Conservation (phyloP, 1,284 basidiomycete species). For the Mixia osmundae region DNA sequence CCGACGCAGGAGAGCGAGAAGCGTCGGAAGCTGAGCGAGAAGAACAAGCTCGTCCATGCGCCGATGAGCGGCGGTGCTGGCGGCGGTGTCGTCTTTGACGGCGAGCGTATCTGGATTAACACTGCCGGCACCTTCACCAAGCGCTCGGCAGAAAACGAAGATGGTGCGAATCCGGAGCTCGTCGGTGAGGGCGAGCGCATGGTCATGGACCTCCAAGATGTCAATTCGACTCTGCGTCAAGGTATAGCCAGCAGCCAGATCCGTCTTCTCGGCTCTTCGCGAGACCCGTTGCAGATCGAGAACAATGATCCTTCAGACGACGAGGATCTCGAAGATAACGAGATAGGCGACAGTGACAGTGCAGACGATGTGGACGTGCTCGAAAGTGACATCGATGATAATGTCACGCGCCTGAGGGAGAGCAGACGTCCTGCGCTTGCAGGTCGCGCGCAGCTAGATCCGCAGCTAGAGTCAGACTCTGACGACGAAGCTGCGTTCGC, state of each 20-base stretch:
- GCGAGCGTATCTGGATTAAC: constrained; percentile 95
- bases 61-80: constrained; percentile 79
- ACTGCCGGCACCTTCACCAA: constrained; percentile 81
- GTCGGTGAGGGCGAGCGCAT: constrained; percentile 84
- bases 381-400: no score
- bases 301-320: constrained; percentile 4
- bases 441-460: no score
- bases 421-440: no score
- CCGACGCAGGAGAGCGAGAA: constrained; percentile 84
- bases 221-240: constrained; percentile 56
- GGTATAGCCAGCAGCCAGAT: constrained; percentile 58
- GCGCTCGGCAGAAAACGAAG: constrained; percentile 24
- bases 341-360: constrained; percentile 15
- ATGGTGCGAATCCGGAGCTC: constrained; percentile 32
- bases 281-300: constrained; percentile 1
- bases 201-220: constrained; percentile 91
- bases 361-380: constrained; percentile 15
- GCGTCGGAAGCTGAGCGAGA: constrained; percentile 74
- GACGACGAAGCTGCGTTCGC: no score
- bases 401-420: no score
- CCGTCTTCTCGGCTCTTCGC: constrained; percentile 41
- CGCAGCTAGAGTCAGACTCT: no score
- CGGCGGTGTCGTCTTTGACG: constrained; percentile 78
- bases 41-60: constrained; percentile 84
- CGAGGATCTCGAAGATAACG: constrained; percentile 8